These are phyloP conservation scores for Globisporangium emineosum DNA, from an alignment of 352 stramenopile genomes.

Conservation along the genomic window DNA sequence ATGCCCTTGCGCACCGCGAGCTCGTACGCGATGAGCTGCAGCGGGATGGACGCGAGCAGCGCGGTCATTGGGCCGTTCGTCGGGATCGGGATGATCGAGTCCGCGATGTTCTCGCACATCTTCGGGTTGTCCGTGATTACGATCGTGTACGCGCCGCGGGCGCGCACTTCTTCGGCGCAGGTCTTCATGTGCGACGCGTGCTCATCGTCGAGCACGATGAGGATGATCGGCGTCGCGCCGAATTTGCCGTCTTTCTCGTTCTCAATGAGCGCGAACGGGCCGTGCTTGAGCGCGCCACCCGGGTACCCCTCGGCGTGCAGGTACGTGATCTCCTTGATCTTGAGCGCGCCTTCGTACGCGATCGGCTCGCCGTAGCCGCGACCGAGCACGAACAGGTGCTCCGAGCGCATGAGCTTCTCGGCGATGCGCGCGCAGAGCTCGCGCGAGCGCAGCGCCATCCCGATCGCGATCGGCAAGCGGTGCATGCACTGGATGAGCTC, in stretches of 20 bases:
- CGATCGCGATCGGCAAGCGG: constrained; percentile 96
- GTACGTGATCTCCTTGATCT: constrained; percentile 99
- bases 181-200: constrained; percentile 96
- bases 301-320: constrained; percentile 98
- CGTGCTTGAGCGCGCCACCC: constrained; percentile 97
- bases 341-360: constrained; percentile 96
- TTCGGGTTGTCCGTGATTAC: constrained; percentile 97
- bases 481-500: constrained; percentile 95
- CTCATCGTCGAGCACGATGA: constrained; percentile 97
- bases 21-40: constrained; percentile 99
- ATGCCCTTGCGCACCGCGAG: constrained; percentile 96
- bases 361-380: constrained; percentile 94
- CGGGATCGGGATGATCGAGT: constrained; percentile 96
- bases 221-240: constrained; percentile 96
- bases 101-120: constrained; percentile 90
- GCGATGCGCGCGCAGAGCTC: constrained; percentile 91
- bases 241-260: constrained; percentile 90
- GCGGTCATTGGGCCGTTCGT: constrained; percentile 96
- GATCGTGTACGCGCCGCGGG: constrained; percentile 94
- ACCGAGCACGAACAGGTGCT: constrained; percentile 96
- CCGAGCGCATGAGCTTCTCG: constrained; percentile 81
- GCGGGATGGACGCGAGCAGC: constrained; percentile 93
- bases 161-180: constrained; percentile 94
- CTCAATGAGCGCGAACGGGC: constrained; percentile 98
- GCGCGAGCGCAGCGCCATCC: constrained; percentile 94